Base-by-base conservation (phyloP, 164 flowering plant genomes). In the Malania oleifera region DNA sequence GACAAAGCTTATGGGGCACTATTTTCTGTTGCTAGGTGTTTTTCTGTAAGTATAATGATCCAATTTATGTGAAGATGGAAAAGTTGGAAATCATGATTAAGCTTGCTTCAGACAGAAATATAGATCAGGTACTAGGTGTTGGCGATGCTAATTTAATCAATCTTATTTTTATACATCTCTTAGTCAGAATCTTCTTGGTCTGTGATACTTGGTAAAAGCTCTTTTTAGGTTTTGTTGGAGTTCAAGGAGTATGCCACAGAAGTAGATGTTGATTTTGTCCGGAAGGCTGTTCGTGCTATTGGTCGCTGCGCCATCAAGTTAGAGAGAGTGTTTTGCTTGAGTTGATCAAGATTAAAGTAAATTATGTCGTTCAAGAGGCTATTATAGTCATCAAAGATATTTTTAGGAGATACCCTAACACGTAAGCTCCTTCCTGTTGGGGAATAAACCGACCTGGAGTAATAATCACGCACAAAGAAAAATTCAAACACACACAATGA, bases 221-320 rank as follows among this genome's bases (percentile, higher is more conserved):
- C 15, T 39, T 15, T 39, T 9, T 9, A 39, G 43, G 43, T 39
- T 39, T 39, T 39, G 43, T 39, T 39, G 43, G 43, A 39, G 43
- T 39, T 39, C 43, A 39, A 39, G 43, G 43, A 39, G 15, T 39
- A 39, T 39, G 43, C 43, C 43, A 39, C 43, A 39, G 43, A 39
- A 39, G 43, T 39, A 15, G 43, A 39, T 39, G 43, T 39, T 39
- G 43, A 39, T 39, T 39, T 39, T 39, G 43, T 39, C 11, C 9
- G 43, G 43, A 39, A 39, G 43, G 43, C 43, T 39, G 43, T 39
- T 39, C 43, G 43, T 39, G 43, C 43, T 39, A 39, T 39, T 39
- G 43, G 43, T 39, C 9, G 43, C 11, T 39, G 43, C 15, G 43
- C 43, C 15, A 39, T 39, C 15, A 39, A 39, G 15, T 39, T 39